Evolutionary conservation across 805 yeast species (phyloP).

Genomic region (Candida cerambycidarum): DNA sequence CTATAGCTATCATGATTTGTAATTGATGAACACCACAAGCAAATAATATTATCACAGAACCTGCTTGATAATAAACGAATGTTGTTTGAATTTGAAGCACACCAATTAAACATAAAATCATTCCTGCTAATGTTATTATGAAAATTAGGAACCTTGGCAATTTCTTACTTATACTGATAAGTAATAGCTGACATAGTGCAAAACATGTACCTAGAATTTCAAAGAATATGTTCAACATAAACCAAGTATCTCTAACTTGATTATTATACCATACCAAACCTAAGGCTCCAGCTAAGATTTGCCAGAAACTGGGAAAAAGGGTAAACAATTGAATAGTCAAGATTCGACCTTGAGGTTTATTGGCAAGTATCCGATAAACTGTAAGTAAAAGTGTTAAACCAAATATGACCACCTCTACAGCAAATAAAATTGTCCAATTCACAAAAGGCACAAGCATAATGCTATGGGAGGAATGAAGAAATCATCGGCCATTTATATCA

Average conservation of each 20-base stretch:
- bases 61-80: constrained; percentile 13
- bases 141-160: constrained; percentile 1
- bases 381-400: constrained; percentile 3
- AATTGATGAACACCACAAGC: constrained; percentile 1
- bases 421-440: constrained; percentile 10
- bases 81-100: constrained; percentile 8
- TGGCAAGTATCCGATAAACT: constrained; percentile 3
- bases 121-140: constrained; percentile 6
- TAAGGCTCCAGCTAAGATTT: constrained; percentile 7
- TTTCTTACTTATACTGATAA: background rate
- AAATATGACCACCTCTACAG: constrained; percentile 9
- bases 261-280: constrained; percentile 10
- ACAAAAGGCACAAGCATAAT: background rate
- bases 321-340: constrained; percentile 6
- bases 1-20: background rate
- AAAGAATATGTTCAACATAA: constrained; percentile 10
- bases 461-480: too few species aligned
- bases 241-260: constrained; percentile 8
- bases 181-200: constrained; percentile 6
- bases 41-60: constrained; percentile 8
- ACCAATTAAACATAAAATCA: constrained; percentile 9
- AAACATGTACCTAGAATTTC: constrained; percentile 12
- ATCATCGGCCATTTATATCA: too few species aligned
- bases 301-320: constrained; percentile 12
- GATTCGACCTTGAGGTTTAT: background rate